phyloP scores from a whole-genome alignment of 2,329 filamentous ascomycete genomes.

The Aspergillus alliaceus region DNA sequence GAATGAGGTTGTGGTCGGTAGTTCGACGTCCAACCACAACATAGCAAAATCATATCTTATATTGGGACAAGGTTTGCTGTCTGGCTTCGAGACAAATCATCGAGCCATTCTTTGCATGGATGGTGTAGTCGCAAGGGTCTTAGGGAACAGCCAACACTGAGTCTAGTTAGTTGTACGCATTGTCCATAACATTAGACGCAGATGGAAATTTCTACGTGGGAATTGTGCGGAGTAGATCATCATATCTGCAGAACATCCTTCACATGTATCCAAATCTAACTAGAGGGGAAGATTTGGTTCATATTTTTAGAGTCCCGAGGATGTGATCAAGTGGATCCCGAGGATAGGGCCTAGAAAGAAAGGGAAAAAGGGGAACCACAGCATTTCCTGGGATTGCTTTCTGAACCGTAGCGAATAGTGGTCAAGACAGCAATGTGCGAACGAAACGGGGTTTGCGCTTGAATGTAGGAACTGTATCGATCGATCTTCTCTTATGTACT shows the following conservation, averaged over 20 bases:
- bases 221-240: background rate
- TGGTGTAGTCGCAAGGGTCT: too few species aligned
- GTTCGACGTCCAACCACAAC: too few species aligned
- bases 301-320: conserved; percentile 13
- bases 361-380: background rate
- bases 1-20: too few species aligned
- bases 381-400: background rate
- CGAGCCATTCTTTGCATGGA: too few species aligned
- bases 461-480: background rate
- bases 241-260: conserved; percentile 3
- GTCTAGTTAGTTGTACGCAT: too few species aligned
- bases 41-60: too few species aligned
- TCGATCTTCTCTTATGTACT: too few species aligned
- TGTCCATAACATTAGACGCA: background rate
- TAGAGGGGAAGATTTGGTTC: background rate
- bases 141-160: too few species aligned
- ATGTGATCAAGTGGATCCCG: conserved; percentile 13
- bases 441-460: too few species aligned
- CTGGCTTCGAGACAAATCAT: too few species aligned
- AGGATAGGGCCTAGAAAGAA: background rate
- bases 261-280: conserved; percentile 10
- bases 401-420: background rate
- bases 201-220: background rate
- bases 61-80: too few species aligned
- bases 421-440: too few species aligned